Base-by-base conservation (phyloP, 441 rosid genomes). In the Metrosideros polymorpha region DNA sequence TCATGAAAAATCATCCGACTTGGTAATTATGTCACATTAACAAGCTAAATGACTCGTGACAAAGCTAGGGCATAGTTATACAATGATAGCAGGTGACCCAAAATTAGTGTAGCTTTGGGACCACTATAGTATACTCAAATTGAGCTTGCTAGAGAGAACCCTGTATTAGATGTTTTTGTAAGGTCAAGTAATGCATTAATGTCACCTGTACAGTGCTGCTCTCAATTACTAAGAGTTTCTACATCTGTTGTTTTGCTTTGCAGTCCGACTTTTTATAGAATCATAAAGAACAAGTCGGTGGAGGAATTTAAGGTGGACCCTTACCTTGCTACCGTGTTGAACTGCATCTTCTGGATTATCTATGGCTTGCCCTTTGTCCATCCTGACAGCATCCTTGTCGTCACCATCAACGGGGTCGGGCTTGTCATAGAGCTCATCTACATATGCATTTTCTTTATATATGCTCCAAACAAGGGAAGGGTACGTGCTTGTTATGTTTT, bases 291-390 rank as follows among this genome's bases (percentile, higher is more conserved):
- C 4, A 93, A 92, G 84, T 89, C 96, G 9, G 98, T 94, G 53
- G 96, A 95, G 89, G 96, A 95, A 56, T 95, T 97, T 84, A 91
- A 92, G 51, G 89, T 88, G 32, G 90, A 91, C 52, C 98, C 99
- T 0, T 97, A 97, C 52, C 76, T 95, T 1, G 92, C 93, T 0
- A 89, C 98, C 0, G 88, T 90, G 25, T 86, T 93, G 92, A 97
- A 97, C 42, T 97, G 99, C 87, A 54, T 85, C 94, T 49, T 93
- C 4, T 97, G 98, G 98, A 55, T 95, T 2, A 88, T 93, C 84
- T 96, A 96, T 6, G 98, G 98, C 5, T 85, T 95, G 27, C 99
- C 99, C 6, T 25, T 95, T 24, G 96, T 97, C 42, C 93, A 89
- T 14, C 93, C 94, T 1, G 94, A 95, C 54, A 95, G 94, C 89